Evolutionary conservation across 192 early-diverging fungal species (phyloP).

Genomic region (Podila horticola): DNA sequence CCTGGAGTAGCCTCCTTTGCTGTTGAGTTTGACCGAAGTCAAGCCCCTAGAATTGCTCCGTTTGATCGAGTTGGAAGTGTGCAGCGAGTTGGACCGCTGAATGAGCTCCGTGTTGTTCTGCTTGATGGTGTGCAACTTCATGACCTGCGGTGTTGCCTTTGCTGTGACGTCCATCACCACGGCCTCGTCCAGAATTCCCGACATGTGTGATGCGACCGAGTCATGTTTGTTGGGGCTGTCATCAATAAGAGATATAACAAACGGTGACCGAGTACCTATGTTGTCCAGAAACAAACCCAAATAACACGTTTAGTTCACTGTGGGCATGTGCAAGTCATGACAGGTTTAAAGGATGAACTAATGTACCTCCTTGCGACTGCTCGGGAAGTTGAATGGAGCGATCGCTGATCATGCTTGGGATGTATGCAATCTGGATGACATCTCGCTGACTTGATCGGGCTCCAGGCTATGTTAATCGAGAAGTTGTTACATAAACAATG

Average conservation of each 20-base stretch:
- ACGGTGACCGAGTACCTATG: constrained; percentile 7
- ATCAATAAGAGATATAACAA: constrained; percentile 8
- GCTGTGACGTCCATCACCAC: constrained; percentile 49
- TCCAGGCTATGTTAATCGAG: background rate
- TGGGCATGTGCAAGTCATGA: too few species aligned
- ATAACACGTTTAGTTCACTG: too few species aligned
- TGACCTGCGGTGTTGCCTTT: constrained; percentile 47
- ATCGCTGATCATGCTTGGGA: constrained; percentile 48
- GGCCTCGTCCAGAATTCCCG: constrained; percentile 34
- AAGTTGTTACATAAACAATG: background rate
- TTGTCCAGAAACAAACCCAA: background rate
- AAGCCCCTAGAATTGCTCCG: constrained; percentile 31
- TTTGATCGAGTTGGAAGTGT: constrained; percentile 45
- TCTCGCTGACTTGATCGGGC: constrained; percentile 9
- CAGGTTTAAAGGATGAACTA: too few species aligned
- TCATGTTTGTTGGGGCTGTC: constrained; percentile 33
- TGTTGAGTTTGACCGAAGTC: background rate
- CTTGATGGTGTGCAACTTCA: constrained; percentile 43
- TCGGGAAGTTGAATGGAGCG: constrained; percentile 16
- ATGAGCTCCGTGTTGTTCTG: constrained; percentile 37
- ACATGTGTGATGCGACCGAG: constrained; percentile 27
- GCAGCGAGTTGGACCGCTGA: constrained; percentile 43
- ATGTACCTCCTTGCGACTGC: constrained; percentile 17
- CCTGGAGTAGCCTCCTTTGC: constrained; percentile 10
- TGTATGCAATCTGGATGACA: constrained; percentile 50